These are phyloP conservation scores for Akanthomyces uredinophilus DNA, from an alignment of 2,329 filamentous ascomycete species.

Conservation along the genomic window DNA sequence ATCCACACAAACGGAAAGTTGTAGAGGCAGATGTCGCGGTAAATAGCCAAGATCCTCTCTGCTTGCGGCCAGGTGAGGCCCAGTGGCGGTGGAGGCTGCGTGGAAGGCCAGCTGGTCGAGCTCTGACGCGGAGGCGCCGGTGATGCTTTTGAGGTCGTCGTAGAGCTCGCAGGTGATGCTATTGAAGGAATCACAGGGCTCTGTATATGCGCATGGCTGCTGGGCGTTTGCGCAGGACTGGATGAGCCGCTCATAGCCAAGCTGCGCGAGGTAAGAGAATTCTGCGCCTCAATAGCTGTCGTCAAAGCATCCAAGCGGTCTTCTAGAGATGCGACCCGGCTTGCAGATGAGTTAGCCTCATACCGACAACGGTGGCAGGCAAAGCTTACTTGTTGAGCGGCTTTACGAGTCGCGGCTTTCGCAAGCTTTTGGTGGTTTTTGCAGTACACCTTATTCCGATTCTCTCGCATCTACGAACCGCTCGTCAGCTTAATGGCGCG, in stretches of 20 bases:
- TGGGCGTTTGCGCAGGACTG: neutral
- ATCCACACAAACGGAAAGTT: constrained; percentile 36
- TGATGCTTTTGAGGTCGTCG: constrained; percentile 3
- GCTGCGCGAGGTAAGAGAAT: constrained; percentile 10
- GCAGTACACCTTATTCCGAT: constrained; percentile 25
- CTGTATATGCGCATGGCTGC: neutral
- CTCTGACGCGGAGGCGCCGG: constrained; percentile 6
- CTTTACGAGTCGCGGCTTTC: constrained; percentile 28
- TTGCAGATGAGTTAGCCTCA: constrained; percentile 16
- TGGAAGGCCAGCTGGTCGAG: constrained; percentile 7
- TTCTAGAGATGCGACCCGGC: constrained; percentile 24
- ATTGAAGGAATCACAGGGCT: neutral
- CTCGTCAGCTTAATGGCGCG: neutral
- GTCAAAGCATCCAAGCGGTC: constrained; percentile 22
- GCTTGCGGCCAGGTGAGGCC: constrained; percentile 36
- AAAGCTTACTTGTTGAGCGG: constrained; percentile 22
- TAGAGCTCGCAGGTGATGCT: constrained; percentile 15
- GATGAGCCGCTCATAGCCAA: neutral
- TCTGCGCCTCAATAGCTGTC: constrained; percentile 10
- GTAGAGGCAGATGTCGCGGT: constrained; percentile 27
- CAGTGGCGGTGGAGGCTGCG: constrained; percentile 23
- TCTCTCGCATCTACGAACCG: constrained; percentile 22
- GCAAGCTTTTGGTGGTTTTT: constrained; percentile 26
- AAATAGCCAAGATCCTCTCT: constrained; percentile 30
- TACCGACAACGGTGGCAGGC: too few species aligned